Evolutionary conservation across 2,329 filamentous ascomycete genomes (phyloP).

Genomic region (Penicillium sp.): DNA sequence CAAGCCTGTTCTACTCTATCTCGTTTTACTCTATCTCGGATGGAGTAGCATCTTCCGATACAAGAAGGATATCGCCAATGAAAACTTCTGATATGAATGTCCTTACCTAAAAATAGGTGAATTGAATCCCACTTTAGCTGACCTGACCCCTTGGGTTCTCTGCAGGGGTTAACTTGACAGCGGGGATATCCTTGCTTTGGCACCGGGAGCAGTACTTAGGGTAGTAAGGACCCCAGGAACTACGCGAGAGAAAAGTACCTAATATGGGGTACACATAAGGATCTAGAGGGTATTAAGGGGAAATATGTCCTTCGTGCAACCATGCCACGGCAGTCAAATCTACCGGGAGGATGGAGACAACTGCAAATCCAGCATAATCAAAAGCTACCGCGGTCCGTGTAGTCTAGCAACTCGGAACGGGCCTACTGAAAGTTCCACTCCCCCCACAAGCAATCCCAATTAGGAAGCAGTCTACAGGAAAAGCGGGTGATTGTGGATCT

Average conservation of each 20-base stretch:
- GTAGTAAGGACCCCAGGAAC: no score
- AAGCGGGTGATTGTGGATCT: neutral
- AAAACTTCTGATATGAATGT: no score
- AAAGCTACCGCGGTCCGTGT: neutral
- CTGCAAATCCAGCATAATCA: no score
- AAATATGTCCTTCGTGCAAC: no score
- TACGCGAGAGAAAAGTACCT: no score
- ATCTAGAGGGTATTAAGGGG: no score
- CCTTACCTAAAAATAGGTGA: neutral
- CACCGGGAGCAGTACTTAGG: neutral
- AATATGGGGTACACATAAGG: no score
- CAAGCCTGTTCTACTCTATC: conserved; percentile 2
- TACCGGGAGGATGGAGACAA: no score
- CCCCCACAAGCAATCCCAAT: neutral
- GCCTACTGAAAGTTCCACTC: neutral
- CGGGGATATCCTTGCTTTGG: neutral
- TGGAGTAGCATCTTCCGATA: neutral
- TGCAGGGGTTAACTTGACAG: neutral
- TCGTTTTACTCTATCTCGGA: neutral
- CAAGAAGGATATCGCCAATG: neutral
- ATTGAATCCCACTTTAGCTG: neutral
- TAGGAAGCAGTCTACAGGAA: conserved; percentile 4
- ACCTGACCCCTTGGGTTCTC: neutral
- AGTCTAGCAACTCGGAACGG: no score
- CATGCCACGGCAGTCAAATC: no score